phyloP scores from a whole-genome alignment of 495 filamentous ascomycete genomes.

The Echria macrotheca region DNA sequence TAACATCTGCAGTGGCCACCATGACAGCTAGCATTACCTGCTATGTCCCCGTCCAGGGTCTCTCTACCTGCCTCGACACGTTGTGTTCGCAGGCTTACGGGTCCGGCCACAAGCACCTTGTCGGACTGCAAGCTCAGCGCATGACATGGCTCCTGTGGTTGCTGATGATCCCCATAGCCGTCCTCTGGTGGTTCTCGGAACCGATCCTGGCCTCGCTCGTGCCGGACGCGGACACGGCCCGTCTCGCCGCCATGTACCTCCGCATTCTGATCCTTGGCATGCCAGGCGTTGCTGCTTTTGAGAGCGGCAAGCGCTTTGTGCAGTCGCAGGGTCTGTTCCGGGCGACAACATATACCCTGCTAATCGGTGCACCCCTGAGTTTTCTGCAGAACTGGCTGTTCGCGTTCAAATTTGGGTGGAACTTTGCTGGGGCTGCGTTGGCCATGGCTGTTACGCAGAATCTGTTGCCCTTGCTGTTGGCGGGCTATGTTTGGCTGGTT shows the following conservation, averaged over 20 bases:
- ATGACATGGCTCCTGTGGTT: conserved; percentile 62
- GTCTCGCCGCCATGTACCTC: conserved; percentile 60
- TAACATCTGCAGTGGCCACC: conserved; percentile 43
- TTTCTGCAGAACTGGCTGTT: conserved; percentile 62
- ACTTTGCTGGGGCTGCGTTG: conserved; percentile 78
- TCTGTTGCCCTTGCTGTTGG: conserved; percentile 66
- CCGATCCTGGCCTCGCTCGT: conserved; percentile 52
- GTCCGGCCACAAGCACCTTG: conserved; percentile 59
- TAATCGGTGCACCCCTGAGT: conserved; percentile 63
- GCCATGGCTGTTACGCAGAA: conserved; percentile 80
- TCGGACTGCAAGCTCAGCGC: conserved; percentile 66
- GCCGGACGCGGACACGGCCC: conserved; percentile 58
- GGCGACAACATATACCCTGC: conserved; percentile 61
- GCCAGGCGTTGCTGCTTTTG: conserved; percentile 64
- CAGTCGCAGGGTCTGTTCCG: conserved; percentile 68
- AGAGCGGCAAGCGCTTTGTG: conserved; percentile 67
- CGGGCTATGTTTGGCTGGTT: conserved; percentile 69
- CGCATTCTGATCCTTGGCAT: conserved; percentile 58
- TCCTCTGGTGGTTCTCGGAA: conserved; percentile 55
- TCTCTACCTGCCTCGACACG: conserved; percentile 66
- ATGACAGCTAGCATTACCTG: conserved; percentile 74
- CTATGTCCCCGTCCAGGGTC: conserved; percentile 64
- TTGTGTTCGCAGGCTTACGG: conserved; percentile 72
- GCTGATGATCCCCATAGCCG: conserved; percentile 57
- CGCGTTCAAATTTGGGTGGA: conserved; percentile 66